These are phyloP conservation scores for Botryotinia calthae DNA, from an alignment of 2,329 filamentous ascomycete species.

Conservation along the genomic window DNA sequence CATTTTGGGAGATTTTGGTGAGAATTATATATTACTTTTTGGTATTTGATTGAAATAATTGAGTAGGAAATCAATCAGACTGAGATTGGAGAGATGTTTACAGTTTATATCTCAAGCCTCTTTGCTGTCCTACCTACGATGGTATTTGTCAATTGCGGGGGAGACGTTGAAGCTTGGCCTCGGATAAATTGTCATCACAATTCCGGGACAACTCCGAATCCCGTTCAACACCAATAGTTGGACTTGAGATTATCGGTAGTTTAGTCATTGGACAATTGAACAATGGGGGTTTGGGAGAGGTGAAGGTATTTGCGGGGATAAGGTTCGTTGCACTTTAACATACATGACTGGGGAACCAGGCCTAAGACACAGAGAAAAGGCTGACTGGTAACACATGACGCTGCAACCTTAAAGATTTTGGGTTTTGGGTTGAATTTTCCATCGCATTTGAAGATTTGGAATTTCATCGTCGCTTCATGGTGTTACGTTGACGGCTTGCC, in stretches of 20 bases:
- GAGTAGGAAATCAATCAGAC: no score
- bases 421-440: not conserved
- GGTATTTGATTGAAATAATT: not conserved
- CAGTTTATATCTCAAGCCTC: not conserved
- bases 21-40: not conserved
- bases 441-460: not conserved
- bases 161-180: not conserved
- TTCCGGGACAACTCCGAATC: slow-evolving; percentile 18
- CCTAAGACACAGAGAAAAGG: not conserved
- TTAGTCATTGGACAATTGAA: not conserved
- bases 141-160: slow-evolving; percentile 16
- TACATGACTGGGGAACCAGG: not conserved
- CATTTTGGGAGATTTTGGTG: slow-evolving; percentile 1
- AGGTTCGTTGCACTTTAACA: not conserved
- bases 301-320: not conserved
- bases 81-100: not conserved
- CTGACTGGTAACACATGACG: not conserved
- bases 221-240: not conserved
- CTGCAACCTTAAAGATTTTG: not conserved
- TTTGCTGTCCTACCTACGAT: not conserved
- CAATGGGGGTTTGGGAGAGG: not conserved
- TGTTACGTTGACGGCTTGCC: not conserved
- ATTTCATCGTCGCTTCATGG: not conserved
- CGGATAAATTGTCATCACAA: slow-evolving; percentile 1
- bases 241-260: not conserved